Evolutionary conservation across 2,329 filamentous ascomycete genomes (phyloP).

Genomic region (Ustulina deusta): DNA sequence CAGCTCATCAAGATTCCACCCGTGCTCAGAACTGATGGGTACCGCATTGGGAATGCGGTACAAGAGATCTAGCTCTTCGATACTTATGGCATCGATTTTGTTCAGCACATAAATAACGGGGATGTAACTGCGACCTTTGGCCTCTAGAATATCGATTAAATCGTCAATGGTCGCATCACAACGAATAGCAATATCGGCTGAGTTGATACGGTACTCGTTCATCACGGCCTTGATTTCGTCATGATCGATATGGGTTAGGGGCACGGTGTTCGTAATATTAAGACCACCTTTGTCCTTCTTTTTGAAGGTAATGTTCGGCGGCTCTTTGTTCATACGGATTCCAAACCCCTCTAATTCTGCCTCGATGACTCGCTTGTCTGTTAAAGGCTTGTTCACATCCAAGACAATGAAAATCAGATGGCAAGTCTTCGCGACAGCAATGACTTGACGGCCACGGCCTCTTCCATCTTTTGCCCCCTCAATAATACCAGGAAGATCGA

Average conservation of each 20-base stretch:
- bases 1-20: conserved; percentile 98
- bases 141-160: conserved; percentile 94
- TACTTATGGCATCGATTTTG: conserved; percentile 98
- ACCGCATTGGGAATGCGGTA: conserved; percentile 98
- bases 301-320: conserved; percentile 98
- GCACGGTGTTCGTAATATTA: conserved; percentile 94
- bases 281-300: conserved; percentile 99
- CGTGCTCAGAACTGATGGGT: conserved; percentile 96
- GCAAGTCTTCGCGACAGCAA: conserved; percentile 98
- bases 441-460: conserved; percentile 96
- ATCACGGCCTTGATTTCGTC: conserved; percentile 99
- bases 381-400: conserved; percentile 97
- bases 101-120: conserved; percentile 99
- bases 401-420: conserved; percentile 98
- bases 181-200: conserved; percentile 95
- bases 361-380: conserved; percentile 97
- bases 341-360: conserved; percentile 95
- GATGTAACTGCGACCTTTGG: conserved; percentile 94
- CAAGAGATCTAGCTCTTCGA: conserved; percentile 94
- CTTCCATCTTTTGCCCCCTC: conserved; percentile 98
- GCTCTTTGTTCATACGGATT: conserved; percentile 96
- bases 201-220: conserved; percentile 96
- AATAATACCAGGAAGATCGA: conserved; percentile 98
- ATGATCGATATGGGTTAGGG: conserved; percentile 89
- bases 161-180: conserved; percentile 98